A percentile compares a stretch with the other conserved stretches of the same genome.
phyloP scores from a whole-genome alignment of 306 rosid genomes.

The Casuarina equisetifolia region DNA sequence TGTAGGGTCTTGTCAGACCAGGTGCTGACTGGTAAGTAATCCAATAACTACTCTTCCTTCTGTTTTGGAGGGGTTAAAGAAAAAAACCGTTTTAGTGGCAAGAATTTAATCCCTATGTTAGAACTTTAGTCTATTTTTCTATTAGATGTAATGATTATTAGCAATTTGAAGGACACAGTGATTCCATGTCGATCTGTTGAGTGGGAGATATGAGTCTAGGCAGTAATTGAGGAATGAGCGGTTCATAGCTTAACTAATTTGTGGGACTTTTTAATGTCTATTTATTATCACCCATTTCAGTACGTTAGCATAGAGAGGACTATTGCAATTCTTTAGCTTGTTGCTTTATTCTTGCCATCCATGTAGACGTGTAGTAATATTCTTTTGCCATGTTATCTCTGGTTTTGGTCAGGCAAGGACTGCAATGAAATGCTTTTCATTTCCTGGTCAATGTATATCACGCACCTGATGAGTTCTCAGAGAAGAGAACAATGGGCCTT shows the following conservation, averaged over 20 bases:
- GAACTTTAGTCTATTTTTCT: constrained; percentile 2
- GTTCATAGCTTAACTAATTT: not conserved
- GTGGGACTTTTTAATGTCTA: not conserved
- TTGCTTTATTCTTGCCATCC: not conserved
- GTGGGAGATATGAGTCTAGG: not conserved
- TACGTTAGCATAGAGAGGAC: not conserved
- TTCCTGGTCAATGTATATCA: constrained; percentile 82
- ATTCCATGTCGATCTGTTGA: not conserved
- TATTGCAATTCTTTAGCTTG: not conserved
- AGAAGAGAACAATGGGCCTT: constrained; percentile 55
- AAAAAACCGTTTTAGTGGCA: not conserved
- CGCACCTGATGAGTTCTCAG: constrained; percentile 60
- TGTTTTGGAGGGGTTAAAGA: not conserved
- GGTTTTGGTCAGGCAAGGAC: constrained; percentile 57
- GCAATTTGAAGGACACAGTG: not conserved
- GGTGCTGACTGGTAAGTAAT: not conserved
- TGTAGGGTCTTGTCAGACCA: not conserved
- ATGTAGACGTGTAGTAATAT: not conserved
- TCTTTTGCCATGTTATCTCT: constrained; percentile 19
- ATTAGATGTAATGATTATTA: constrained; percentile 5
- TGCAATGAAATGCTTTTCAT: constrained; percentile 72
- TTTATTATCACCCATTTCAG: not conserved
- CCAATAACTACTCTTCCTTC: not conserved
- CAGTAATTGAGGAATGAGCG: not conserved
- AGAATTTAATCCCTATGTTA: not conserved